Percentiles rank a stretch among this genome's conserved stretches.
phyloP scores from a whole-genome alignment of 352 stramenopile genomes.

The Globisporangium recalcitrans region DNA sequence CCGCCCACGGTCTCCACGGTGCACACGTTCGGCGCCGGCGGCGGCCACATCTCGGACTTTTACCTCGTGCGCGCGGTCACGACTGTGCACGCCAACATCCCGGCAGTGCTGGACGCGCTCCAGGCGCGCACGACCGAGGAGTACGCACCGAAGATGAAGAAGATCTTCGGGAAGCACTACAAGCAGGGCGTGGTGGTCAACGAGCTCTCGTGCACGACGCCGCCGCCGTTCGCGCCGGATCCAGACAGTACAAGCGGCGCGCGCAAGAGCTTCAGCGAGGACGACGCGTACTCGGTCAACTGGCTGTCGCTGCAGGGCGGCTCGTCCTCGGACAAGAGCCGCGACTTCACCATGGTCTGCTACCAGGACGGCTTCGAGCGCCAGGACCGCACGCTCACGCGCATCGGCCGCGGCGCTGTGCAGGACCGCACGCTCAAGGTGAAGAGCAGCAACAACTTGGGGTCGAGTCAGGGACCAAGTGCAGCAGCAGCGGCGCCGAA shows the following conservation, averaged over 20 bases:
- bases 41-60: conserved; percentile 50
- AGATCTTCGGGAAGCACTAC: conserved; percentile 58
- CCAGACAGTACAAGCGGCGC: conserved; percentile 17
- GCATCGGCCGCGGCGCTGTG: conserved; percentile 21
- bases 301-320: conserved; percentile 50
- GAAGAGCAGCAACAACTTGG: not conserved
- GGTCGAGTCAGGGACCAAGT: not conserved
- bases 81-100: conserved; percentile 42
- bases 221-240: conserved; percentile 39
- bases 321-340: conserved; percentile 32
- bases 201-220: conserved; percentile 54
- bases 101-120: conserved; percentile 41
- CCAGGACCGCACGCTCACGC: conserved; percentile 26
- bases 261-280: conserved; percentile 37
- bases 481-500: conserved; percentile 6
- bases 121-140: conserved; percentile 36
- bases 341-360: conserved; percentile 65
- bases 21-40: conserved; percentile 39
- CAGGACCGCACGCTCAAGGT: conserved; percentile 16
- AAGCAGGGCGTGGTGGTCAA: conserved; percentile 47
- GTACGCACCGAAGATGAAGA: conserved; percentile 48
- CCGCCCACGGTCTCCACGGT: conserved; percentile 36
- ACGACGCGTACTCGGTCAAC: conserved; percentile 66
- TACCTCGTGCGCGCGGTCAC: conserved; percentile 63
- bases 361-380: conserved; percentile 64